These are phyloP conservation scores for Aspergillus pseudoglaucus DNA, from an alignment of 2,329 filamentous ascomycete genomes.

Conservation along the genomic window DNA sequence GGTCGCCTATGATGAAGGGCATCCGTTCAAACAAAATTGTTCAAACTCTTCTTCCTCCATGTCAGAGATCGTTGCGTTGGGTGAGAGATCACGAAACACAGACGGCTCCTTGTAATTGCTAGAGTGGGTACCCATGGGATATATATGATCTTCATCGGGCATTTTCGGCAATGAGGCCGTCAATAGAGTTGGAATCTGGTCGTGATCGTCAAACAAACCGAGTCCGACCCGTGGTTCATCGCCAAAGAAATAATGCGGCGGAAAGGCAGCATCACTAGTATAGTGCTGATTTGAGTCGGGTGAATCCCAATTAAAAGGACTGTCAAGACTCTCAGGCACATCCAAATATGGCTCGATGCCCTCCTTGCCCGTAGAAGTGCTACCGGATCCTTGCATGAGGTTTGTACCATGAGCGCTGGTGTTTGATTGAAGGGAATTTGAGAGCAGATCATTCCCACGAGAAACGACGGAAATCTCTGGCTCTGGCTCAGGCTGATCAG, in stretches of 20 bases:
- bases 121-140: constrained; percentile 8
- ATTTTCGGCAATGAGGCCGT: constrained; percentile 19
- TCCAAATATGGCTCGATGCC: constrained; percentile 33
- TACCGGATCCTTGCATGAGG: constrained; percentile 6
- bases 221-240: constrained; percentile 16
- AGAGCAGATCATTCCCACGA: constrained; percentile 7
- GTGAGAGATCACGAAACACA: constrained; percentile 16
- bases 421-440: constrained; percentile 8
- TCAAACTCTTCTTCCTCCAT: constrained; percentile 27
- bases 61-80: constrained; percentile 31
- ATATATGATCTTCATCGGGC: constrained; percentile 17
- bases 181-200: constrained; percentile 30
- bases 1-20: constrained; percentile 12
- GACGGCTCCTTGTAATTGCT: constrained; percentile 11
- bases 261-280: constrained; percentile 14
- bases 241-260: constrained; percentile 21
- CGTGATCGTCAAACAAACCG: constrained; percentile 18
- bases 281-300: constrained; percentile 14
- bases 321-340: constrained; percentile 18
- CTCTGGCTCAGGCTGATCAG: constrained; percentile 2
- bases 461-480: constrained; percentile 10
- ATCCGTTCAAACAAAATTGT: constrained; percentile 25
- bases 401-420: constrained; percentile 8
- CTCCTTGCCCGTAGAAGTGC: constrained; percentile 23
- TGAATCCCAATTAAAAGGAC: constrained; percentile 19